A percentile compares a stretch with the other conserved stretches of the same genome.
Evolutionary conservation across 176 grass and related monocot species (phyloP).

Genomic region (Zizania latifolia): DNA sequence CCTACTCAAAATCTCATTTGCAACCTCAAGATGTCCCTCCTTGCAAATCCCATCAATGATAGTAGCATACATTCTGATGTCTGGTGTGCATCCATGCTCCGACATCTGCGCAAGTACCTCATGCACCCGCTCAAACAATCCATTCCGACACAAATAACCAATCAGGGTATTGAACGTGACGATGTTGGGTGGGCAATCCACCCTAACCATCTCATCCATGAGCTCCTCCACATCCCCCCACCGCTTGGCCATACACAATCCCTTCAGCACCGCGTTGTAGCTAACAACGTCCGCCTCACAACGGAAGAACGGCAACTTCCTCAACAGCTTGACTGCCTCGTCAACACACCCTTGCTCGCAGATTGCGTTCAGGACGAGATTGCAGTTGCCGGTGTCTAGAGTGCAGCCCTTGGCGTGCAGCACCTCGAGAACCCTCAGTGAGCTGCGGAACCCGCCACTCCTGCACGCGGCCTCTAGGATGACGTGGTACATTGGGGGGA

Average conservation of each 20-base stretch:
- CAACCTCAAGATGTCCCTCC: conserved; percentile 39
- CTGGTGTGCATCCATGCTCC: conserved; percentile 23
- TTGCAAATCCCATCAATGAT: conserved; percentile 39
- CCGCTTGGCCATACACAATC: conserved; percentile 34
- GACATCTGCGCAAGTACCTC: conserved; percentile 29
- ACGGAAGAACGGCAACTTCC: conserved; percentile 32
- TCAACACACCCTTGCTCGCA: conserved; percentile 45
- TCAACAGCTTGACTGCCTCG: conserved; percentile 30
- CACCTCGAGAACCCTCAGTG: conserved; percentile 26
- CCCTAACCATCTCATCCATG: conserved; percentile 35
- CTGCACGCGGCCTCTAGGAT: conserved; percentile 46
- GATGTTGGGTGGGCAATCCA: conserved; percentile 38
- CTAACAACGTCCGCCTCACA: conserved; percentile 45
- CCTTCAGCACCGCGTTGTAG: conserved; percentile 52
- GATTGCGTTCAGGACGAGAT: conserved; percentile 44
- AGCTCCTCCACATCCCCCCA: conserved; percentile 40
- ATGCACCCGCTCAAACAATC: conserved; percentile 34
- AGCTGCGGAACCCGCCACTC: conserved; percentile 30
- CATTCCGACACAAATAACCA: conserved; percentile 39
- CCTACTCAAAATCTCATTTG: conserved; percentile 27
- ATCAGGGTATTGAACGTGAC: conserved; percentile 51
- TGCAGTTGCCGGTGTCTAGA: conserved; percentile 55
- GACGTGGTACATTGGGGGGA: conserved; percentile 49
- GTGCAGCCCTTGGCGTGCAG: conserved; percentile 36
- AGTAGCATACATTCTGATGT: conserved; percentile 39